Conservation (phyloP, 306 rosid genomes). For the Adenanthera pavonina region DNA sequence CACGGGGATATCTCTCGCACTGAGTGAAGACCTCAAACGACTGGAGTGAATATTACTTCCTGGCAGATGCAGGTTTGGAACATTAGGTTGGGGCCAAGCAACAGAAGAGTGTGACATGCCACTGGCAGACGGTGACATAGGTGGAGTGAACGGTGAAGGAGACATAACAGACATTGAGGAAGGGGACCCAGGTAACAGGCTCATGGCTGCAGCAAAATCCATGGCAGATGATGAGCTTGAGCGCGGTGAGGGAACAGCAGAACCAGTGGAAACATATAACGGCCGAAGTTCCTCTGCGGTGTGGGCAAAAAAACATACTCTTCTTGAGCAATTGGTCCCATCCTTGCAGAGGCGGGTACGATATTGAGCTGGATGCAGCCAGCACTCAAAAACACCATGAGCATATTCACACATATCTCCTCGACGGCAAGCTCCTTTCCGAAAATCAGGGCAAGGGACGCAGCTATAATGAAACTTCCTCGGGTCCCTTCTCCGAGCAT, state of each 20-base stretch:
- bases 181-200: constrained; percentile 87
- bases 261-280: constrained; percentile 87
- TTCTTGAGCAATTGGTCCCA: constrained; percentile 78
- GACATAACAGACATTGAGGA: constrained; percentile 84
- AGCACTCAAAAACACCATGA: constrained; percentile 95
- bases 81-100: constrained; percentile 92
- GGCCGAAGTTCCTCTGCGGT: constrained; percentile 87
- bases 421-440: constrained; percentile 92
- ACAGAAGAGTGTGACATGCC: constrained; percentile 76
- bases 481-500: constrained; percentile 97
- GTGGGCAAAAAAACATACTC: constrained; percentile 97
- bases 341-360: constrained; percentile 93
- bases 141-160: constrained; percentile 88
- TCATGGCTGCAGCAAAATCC: constrained; percentile 94
- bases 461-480: constrained; percentile 95
- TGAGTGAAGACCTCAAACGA: constrained; percentile 84
- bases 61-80: constrained; percentile 88
- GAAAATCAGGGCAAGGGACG: constrained; percentile 93
- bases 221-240: constrained; percentile 79
- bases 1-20: constrained; percentile 77
- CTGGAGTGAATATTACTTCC: constrained; percentile 91
- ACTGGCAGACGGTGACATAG: constrained; percentile 85
- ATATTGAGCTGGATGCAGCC: constrained; percentile 97
- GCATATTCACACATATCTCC: constrained; percentile 99
- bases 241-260: constrained; percentile 93